Conservation (phyloP, 2,329 filamentous ascomycete genomes). For the Venturia asperata region DNA sequence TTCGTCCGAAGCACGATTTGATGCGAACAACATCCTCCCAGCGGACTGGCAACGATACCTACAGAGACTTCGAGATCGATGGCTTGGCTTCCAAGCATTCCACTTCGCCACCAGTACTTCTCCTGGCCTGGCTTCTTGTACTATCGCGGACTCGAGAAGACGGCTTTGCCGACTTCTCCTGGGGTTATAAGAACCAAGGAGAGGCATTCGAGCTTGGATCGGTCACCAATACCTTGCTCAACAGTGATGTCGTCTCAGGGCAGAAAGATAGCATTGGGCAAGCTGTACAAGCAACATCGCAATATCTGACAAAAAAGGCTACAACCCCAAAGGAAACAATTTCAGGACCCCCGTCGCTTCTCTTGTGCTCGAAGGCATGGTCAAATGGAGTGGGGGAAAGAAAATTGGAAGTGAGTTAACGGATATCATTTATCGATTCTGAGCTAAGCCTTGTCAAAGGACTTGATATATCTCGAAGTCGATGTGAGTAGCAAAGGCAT, state of each 20-base stretch:
- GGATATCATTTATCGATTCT: too few species aligned
- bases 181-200: constrained; percentile 29
- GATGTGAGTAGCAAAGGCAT: neutral
- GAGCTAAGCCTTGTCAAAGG: neutral
- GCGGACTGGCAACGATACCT: neutral
- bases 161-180: constrained; percentile 34
- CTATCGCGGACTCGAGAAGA: constrained; percentile 39
- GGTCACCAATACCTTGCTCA: constrained; percentile 25
- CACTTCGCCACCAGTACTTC: constrained; percentile 34
- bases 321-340: neutral
- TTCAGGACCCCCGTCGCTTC: neutral
- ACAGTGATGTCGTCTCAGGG: constrained; percentile 30
- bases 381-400: neutral
- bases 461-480: constrained; percentile 4
- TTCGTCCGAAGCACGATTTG: neutral
- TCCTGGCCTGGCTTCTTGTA: constrained; percentile 41
- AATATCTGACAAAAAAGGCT: neutral
- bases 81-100: constrained; percentile 24
- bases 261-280: constrained; percentile 30
- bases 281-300: constrained; percentile 26
- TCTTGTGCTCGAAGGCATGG: neutral
- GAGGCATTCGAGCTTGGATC: constrained; percentile 22
- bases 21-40: too few species aligned
- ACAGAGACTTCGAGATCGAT: neutral
- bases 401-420: neutral